Evolutionary conservation across 73 alveolate species (phyloP).

Genomic region (Symbiodinium pilosum): DNA sequence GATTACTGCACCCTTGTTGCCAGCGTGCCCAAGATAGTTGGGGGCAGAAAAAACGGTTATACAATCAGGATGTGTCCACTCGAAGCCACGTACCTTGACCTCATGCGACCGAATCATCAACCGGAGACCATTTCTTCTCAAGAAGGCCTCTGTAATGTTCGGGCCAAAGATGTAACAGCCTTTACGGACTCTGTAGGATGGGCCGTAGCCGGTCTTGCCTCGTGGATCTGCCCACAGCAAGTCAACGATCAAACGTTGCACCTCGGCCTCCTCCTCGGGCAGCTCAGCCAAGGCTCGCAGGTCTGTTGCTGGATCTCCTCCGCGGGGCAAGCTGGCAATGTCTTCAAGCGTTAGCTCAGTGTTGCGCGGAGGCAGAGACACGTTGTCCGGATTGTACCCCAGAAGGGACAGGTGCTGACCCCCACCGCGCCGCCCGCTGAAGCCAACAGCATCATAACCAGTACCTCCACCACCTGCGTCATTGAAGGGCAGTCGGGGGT

Average conservation of each 20-base stretch:
- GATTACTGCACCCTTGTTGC: constrained; percentile 39
- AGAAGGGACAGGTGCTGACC: constrained; percentile 71
- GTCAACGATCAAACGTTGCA: constrained; percentile 62
- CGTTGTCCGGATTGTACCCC: constrained; percentile 74
- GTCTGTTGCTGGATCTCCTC: constrained; percentile 67
- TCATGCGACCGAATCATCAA: constrained; percentile 67
- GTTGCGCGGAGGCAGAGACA: constrained; percentile 45
- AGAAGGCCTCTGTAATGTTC: constrained; percentile 35
- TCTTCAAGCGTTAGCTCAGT: constrained; percentile 39
- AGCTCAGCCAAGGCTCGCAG: constrained; percentile 11
- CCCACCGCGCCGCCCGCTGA: constrained; percentile 48
- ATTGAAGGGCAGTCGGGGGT: constrained; percentile 45
- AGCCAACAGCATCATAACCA: constrained; percentile 40
- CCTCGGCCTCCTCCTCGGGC: constrained; percentile 58
- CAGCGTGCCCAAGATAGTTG: constrained; percentile 75
- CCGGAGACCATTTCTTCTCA: constrained; percentile 16
- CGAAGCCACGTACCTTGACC: constrained; percentile 31
- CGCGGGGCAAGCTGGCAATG: constrained; percentile 57
- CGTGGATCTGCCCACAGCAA: constrained; percentile 72
- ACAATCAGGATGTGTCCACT: constrained; percentile 49
- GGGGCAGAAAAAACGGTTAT: constrained; percentile 63
- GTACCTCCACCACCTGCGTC: constrained; percentile 65
- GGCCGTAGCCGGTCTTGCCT: constrained; percentile 78
- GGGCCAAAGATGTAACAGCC: constrained; percentile 89
- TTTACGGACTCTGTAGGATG: constrained; percentile 57